Percentiles rank a stretch among this genome's conserved stretches.
phyloP scores from a whole-genome alignment of 805 yeast species.

The Ogataea siamensis region DNA sequence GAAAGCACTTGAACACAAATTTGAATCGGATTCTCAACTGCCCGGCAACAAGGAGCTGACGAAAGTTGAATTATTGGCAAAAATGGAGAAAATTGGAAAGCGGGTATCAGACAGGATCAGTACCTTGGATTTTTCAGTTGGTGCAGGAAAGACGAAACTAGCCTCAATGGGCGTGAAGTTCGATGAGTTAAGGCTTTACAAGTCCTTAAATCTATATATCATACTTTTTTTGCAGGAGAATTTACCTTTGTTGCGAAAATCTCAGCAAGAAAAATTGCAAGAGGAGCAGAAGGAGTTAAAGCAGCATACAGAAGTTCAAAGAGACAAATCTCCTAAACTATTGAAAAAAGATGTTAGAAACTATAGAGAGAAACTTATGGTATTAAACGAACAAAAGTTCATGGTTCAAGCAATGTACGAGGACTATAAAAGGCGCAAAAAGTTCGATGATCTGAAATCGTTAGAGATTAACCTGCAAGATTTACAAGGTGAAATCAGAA shows the following conservation, averaged over 20 bases:
- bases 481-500: conserved; percentile 46
- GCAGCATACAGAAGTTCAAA: not conserved
- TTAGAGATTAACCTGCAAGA: conserved; percentile 60
- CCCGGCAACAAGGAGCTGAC: no score
- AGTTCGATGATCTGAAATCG: conserved; percentile 71
- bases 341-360: conserved; percentile 55
- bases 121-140: conserved; percentile 17
- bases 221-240: conserved; percentile 63
- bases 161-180: conserved; percentile 2
- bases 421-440: conserved; percentile 60
- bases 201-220: conserved; percentile 56
- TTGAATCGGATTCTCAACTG: conserved; percentile 38
- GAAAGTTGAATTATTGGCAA: conserved; percentile 47
- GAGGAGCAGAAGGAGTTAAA: conserved; percentile 13
- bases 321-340: conserved; percentile 30
- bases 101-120: conserved; percentile 35
- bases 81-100: conserved; percentile 50
- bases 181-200: conserved; percentile 47
- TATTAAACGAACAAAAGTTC: conserved; percentile 78
- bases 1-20: conserved; percentile 22
- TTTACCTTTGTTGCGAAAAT: conserved; percentile 58
- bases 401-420: conserved; percentile 64
- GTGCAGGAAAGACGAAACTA: conserved; percentile 10
- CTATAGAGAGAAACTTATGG: conserved; percentile 75
- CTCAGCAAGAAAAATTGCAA: conserved; percentile 41